Percentiles rank a stretch among this genome's conserved stretches.
Evolutionary conservation across 331 rosid species (phyloP).

Genomic region (Stylosanthes scabra): DNA sequence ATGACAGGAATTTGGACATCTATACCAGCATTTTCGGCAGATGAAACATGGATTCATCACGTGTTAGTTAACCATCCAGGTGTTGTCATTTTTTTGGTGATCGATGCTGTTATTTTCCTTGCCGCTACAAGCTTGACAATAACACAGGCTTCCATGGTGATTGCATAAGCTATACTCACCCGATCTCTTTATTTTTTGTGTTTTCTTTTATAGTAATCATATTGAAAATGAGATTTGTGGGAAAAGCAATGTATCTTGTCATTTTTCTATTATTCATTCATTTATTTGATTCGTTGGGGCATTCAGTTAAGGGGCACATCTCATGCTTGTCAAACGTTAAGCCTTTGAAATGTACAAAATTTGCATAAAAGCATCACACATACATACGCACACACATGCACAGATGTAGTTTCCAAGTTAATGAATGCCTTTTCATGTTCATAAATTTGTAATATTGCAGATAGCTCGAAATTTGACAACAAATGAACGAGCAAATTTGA

Average conservation of each 20-base stretch:
- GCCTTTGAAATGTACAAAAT: constrained; percentile 18
- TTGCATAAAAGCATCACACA: neutral
- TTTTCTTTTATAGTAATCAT: neutral
- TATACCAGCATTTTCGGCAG: constrained; percentile 49
- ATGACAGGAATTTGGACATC: constrained; percentile 75
- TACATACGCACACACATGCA: neutral
- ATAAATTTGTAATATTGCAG: constrained; percentile 40
- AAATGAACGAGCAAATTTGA: constrained; percentile 64
- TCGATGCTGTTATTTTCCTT: constrained; percentile 55
- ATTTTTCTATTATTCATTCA: neutral
- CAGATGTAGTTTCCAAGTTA: neutral
- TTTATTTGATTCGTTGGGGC: neutral
- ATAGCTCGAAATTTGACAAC: constrained; percentile 58
- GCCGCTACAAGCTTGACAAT: constrained; percentile 60
- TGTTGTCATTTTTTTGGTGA: constrained; percentile 59
- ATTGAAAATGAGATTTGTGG: neutral
- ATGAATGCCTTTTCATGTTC: constrained; percentile 23
- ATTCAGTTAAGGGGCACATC: neutral
- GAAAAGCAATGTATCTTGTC: constrained; percentile 2
- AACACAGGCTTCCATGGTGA: constrained; percentile 86
- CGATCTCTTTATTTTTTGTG: neutral
- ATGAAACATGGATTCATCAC: constrained; percentile 72
- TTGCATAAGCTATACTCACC: constrained; percentile 34
- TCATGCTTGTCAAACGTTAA: constrained; percentile 5
- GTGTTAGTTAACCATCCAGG: constrained; percentile 68